phyloP scores from a whole-genome alignment of 148 eudicot species.

The Rhododendron henanense region DNA sequence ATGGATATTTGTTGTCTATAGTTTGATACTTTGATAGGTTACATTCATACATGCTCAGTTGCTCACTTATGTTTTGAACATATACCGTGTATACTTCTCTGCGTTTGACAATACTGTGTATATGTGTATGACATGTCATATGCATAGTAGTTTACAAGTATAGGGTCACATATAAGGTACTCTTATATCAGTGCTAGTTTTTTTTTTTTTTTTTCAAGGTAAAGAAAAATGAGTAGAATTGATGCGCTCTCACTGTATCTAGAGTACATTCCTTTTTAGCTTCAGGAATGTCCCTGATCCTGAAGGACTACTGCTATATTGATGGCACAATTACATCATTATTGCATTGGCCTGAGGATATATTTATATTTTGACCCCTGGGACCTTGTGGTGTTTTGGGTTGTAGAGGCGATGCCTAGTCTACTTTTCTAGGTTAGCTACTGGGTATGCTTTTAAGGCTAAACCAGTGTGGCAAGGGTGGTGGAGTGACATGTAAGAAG shows the following conservation, averaged over 20 bases:
- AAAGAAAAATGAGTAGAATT: not conserved
- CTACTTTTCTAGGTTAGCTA: not conserved
- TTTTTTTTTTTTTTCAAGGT: not conserved
- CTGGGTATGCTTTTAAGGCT: not conserved
- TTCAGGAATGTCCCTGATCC: not conserved
- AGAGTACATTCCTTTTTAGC: not conserved
- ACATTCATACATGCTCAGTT: not conserved
- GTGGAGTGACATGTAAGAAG: not conserved
- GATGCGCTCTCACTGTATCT: not conserved
- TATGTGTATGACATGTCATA: not conserved
- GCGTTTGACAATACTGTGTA: not conserved
- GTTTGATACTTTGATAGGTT: not conserved
- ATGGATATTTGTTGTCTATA: not conserved
- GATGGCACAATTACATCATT: not conserved
- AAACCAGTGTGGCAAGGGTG: not conserved
- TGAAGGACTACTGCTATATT: not conserved
- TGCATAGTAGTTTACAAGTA: not conserved
- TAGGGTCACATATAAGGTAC: not conserved
- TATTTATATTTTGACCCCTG: not conserved
- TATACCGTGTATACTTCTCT: not conserved
- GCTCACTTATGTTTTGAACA: not conserved
- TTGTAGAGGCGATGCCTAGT: not conserved
- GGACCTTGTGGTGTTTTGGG: not conserved
- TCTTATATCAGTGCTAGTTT: not conserved
- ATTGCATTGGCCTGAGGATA: not conserved